Percentiles rank a stretch among this genome's conserved stretches.
phyloP scores from a whole-genome alignment of 768 basidiomycete genomes.

The Russula olivacea region DNA sequence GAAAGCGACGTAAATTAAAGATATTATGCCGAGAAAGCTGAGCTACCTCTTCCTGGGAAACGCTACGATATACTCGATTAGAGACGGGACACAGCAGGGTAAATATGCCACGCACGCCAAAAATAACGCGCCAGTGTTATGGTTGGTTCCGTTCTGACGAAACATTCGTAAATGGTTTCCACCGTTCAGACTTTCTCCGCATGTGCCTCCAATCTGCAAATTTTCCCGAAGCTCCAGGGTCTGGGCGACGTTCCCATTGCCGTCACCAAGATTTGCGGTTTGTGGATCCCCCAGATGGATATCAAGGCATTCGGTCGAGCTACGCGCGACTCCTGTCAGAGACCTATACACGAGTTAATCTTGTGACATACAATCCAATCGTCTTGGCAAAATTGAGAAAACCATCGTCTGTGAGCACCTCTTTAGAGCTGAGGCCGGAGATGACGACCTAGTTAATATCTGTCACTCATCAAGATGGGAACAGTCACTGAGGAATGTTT shows the following conservation, averaged over 20 bases:
- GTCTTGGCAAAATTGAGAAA: conserved; percentile 50
- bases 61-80: conserved; percentile 29
- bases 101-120: conserved; percentile 41
- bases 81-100: background rate
- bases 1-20: background rate
- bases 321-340: conserved; percentile 34
- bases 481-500: background rate
- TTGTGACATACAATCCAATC: conserved; percentile 52
- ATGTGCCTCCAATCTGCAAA: conserved; percentile 39
- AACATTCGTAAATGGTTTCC: conserved; percentile 49
- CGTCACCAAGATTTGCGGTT: conserved; percentile 45
- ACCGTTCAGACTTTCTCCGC: conserved; percentile 40
- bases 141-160: conserved; percentile 52
- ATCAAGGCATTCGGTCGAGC: conserved; percentile 37
- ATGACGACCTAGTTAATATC: conserved; percentile 46
- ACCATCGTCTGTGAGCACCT: conserved; percentile 51
- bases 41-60: conserved; percentile 43
- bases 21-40: background rate
- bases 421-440: conserved; percentile 53
- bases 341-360: background rate
- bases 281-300: conserved; percentile 33
- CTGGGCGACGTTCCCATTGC: conserved; percentile 41
- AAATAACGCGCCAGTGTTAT: conserved; percentile 48
- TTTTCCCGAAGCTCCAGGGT: conserved; percentile 42
- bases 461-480: background rate